Conservation (phyloP, 306 rosid genomes). For the Geum urbanum region DNA sequence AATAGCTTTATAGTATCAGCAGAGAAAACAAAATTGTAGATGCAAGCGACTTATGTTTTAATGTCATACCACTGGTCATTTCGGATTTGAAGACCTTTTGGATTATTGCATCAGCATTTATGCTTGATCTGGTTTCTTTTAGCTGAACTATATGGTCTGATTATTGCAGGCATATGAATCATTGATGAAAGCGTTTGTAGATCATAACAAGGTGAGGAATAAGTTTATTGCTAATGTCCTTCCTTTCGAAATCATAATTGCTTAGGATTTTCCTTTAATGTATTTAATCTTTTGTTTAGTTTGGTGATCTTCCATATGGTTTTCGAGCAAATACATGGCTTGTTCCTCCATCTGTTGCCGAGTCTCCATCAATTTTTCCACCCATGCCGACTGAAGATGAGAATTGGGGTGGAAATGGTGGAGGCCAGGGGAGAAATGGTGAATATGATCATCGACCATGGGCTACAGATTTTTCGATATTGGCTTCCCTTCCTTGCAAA, state of each 20-base stretch:
- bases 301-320: conserved; percentile 96
- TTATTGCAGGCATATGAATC: conserved; percentile 70
- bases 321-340: conserved; percentile 95
- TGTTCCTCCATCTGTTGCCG: conserved; percentile 74
- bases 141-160: neutral
- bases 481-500: conserved; percentile 81
- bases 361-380: conserved; percentile 55
- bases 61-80: neutral
- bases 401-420: conserved; percentile 90
- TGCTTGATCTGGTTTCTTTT: neutral
- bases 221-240: conserved; percentile 7
- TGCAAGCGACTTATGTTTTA: neutral
- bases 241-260: neutral
- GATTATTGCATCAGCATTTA: conserved; percentile 1
- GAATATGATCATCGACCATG: conserved; percentile 57
- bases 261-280: conserved; percentile 11
- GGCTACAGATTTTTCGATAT: conserved; percentile 67
- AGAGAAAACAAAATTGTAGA: neutral
- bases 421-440: conserved; percentile 74
- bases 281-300: conserved; percentile 36
- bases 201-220: conserved; percentile 73
- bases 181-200: conserved; percentile 80
- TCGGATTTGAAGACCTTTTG: neutral
- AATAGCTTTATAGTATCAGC: neutral
- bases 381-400: conserved; percentile 78